Evolutionary conservation across 169 alveolate species (phyloP).

Genomic region (Plasmodium chabaudi): DNA sequence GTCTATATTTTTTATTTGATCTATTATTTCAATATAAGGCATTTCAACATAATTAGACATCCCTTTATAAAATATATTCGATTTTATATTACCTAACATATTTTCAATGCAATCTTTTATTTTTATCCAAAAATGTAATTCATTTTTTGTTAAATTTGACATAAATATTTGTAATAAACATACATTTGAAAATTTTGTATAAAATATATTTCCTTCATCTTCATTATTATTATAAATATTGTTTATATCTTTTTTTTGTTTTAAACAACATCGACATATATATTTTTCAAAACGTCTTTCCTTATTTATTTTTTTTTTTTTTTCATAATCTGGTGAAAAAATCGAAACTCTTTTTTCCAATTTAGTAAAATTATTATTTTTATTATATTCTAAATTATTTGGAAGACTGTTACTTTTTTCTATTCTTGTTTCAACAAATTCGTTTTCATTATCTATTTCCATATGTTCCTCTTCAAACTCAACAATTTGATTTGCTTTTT

Average conservation of each 20-base stretch:
- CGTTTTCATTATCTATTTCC: not conserved
- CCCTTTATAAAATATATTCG: conserved; percentile 15
- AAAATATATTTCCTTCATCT: not conserved
- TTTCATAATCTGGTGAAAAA: conserved; percentile 24
- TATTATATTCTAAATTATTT: not conserved
- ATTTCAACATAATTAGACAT: conserved; percentile 31
- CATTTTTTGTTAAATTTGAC: conserved; percentile 51
- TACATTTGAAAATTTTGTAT: not conserved
- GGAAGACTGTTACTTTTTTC: not conserved
- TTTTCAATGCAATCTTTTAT: conserved; percentile 31
- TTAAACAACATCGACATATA: conserved; percentile 37
- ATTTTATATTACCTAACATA: conserved; percentile 37
- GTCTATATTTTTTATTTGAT: conserved; percentile 1
- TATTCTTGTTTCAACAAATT: not conserved
- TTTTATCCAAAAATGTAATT: conserved; percentile 42
- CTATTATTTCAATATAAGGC: conserved; percentile 47
- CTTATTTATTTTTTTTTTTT: conserved; percentile 20
- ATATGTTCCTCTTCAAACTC: conserved; percentile 13
- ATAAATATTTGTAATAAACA: conserved; percentile 63
- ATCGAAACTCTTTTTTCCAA: conserved; percentile 8
- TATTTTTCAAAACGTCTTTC: conserved; percentile 40
- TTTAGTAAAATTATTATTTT: conserved; percentile 7
- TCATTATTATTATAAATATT: not conserved
- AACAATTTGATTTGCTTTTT: conserved; percentile 26
- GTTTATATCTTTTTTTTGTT: not conserved